Evolutionary conservation across 331 rosid species (phyloP).

Genomic region (Quercus tomentella): DNA sequence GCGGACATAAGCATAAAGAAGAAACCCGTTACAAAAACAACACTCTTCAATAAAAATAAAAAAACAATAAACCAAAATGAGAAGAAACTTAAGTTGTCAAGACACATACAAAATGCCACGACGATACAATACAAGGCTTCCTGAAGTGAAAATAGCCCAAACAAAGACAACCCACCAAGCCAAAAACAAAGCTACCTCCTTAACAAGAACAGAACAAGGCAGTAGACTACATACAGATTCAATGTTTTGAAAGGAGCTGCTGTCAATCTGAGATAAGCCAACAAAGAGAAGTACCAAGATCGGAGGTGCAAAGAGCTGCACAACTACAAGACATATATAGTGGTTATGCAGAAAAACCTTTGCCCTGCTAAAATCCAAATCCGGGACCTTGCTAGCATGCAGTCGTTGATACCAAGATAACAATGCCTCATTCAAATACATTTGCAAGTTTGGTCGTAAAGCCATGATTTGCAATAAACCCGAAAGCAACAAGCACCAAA

Average conservation of each 20-base stretch:
- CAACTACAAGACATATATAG: slow-evolving; percentile 69
- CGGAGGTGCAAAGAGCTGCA: slow-evolving; percentile 75
- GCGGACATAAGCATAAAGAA: slow-evolving; percentile 12
- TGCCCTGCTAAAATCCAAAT: slow-evolving; percentile 86
- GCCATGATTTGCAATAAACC: slow-evolving; percentile 62
- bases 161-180: slow-evolving; percentile 90
- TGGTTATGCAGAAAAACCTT: slow-evolving; percentile 92
- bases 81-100: slow-evolving; percentile 21
- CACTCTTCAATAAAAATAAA: slow-evolving; percentile 2
- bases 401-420: slow-evolving; percentile 90
- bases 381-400: slow-evolving; percentile 91
- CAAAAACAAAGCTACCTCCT: slow-evolving; percentile 57
- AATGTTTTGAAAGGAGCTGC: slow-evolving; percentile 28
- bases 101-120: slow-evolving; percentile 35
- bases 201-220: slow-evolving; percentile 49
- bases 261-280: slow-evolving; percentile 57
- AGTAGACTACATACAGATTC: slow-evolving; percentile 24
- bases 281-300: slow-evolving; percentile 58
- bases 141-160: slow-evolving; percentile 53
- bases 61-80: neutral
- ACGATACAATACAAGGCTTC: slow-evolving; percentile 34
- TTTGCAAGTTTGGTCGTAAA: slow-evolving; percentile 65
- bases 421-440: slow-evolving; percentile 88
- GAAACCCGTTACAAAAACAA: slow-evolving; percentile 3
- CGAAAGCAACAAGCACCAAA: slow-evolving; percentile 58